Base-by-base conservation (phyloP, 805 yeast species). In the Barnettozyma pratensis region DNA sequence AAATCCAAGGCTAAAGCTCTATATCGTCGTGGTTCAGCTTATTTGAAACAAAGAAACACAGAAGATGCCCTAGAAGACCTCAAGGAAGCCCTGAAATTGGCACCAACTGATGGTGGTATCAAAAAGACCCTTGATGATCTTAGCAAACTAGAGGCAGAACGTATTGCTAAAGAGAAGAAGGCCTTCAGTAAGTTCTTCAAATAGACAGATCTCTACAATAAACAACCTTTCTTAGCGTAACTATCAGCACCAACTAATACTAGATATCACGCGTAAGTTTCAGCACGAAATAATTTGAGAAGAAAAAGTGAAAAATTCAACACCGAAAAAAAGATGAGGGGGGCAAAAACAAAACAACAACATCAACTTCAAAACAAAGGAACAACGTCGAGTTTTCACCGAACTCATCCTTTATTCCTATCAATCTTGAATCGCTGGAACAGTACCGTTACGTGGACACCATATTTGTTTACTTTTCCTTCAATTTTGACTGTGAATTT, bases 1-100 rank as follows among this genome's bases (percentile, higher is more conserved):
- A 77, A 81, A 53, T 81, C 89, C 26, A 78, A 77, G 63, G 88
- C 96, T 14, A 91, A 91, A 71, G 97, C 97, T 0, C 70, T 79
- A 40, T 91, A 83, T 72, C 83, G 98, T 65, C 82, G 92, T 65
- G 97, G 95, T 36, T 70, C 77, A 61, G 96, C 94, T 1, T 76
- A 81, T 59, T 66, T 79, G 51, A 67, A 76, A 7, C 69, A 74
- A 26, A 84, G 84, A 60, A 83, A 87, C 60, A 83, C 81, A 46
- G 92, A 84, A 31, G 76, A 72, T 49, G 96, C 96, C 0, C 69
- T 84, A 44, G 67, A 64, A 10, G 85, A 83, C 52, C 75, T 90
- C 49, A 78, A 81, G 54, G 71, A 73, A 51, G 97, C 97, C 0
- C 66, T 79, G 28, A 67, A 72, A 48, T 66, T 77, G 37, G 77